Conservation (phyloP, 2,329 filamentous ascomycete genomes). For the Fusarium xylarioides region DNA sequence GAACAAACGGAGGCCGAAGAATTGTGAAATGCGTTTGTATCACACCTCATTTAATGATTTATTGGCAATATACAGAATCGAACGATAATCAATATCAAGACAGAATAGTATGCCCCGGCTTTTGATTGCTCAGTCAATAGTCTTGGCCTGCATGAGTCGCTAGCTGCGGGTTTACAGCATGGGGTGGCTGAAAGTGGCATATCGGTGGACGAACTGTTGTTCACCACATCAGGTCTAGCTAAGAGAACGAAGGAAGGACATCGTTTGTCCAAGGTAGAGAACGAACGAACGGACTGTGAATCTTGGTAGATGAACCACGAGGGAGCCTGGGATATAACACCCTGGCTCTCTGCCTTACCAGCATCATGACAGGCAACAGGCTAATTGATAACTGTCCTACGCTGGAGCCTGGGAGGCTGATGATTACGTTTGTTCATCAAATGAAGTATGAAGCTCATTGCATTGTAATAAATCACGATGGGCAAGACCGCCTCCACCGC, state of each 20-base stretch:
- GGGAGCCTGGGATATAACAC: conserved; percentile 3
- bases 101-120: background rate
- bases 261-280: background rate
- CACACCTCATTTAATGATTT: conserved; percentile 11
- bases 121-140: conserved; percentile 23
- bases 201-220: conserved; percentile 4
- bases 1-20: background rate
- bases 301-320: conserved; percentile 7
- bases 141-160: conserved; percentile 26
- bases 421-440: background rate
- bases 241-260: background rate
- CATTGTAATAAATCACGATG: conserved; percentile 15
- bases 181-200: conserved; percentile 12
- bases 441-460: background rate
- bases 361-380: conserved; percentile 13
- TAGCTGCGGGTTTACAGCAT: conserved; percentile 14
- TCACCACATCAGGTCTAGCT: conserved; percentile 16
- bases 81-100: background rate
- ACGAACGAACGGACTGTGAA: background rate
- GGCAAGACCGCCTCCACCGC: conserved; percentile 7
- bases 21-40: background rate
- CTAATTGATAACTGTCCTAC: background rate
- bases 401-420: background rate
- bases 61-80: conserved; percentile 20
- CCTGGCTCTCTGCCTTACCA: background rate